Percentiles rank a stretch among this genome's conserved stretches.
phyloP scores from a whole-genome alignment of 108 stramenopile species.

The Thalassiosira profunda region DNA sequence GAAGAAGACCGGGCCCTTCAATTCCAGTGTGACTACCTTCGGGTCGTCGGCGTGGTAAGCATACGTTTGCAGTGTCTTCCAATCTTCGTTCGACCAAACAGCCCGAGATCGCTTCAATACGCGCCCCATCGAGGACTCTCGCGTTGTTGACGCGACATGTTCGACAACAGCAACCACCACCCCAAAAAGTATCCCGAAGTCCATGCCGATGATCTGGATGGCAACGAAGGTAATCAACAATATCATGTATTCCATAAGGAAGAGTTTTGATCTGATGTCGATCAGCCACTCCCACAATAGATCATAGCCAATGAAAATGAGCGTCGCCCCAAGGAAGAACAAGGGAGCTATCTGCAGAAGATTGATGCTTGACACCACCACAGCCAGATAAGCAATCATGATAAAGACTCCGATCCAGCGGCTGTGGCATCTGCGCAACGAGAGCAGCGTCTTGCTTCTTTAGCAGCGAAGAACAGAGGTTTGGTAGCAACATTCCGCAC shows the following conservation, averaged over 20 bases:
- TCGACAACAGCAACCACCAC: conserved; percentile 77
- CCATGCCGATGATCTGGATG: conserved; percentile 54
- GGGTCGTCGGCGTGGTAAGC: conserved; percentile 57
- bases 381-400: conserved; percentile 61
- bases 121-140: conserved; percentile 47
- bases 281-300: conserved; percentile 49
- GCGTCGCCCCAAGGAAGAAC: conserved; percentile 51
- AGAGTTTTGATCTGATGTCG: conserved; percentile 42
- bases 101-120: conserved; percentile 74
- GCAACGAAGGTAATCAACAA: conserved; percentile 43
- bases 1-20: conserved; percentile 82
- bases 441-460: no score
- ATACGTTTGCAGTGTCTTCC: conserved; percentile 63
- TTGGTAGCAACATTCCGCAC: no score
- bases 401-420: conserved; percentile 78
- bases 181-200: conserved; percentile 48
- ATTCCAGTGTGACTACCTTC: conserved; percentile 68
- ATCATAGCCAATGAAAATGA: conserved; percentile 57
- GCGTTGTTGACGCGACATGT: conserved; percentile 75
- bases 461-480: no score
- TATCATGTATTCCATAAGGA: conserved; percentile 45
- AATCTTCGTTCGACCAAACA: conserved; percentile 61
- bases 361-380: conserved; percentile 72
- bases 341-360: conserved; percentile 62
- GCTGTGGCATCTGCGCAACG: no score